Evolutionary conservation across 108 stramenopile species (phyloP).

Genomic region (Cyclostephanos invisitatus): DNA sequence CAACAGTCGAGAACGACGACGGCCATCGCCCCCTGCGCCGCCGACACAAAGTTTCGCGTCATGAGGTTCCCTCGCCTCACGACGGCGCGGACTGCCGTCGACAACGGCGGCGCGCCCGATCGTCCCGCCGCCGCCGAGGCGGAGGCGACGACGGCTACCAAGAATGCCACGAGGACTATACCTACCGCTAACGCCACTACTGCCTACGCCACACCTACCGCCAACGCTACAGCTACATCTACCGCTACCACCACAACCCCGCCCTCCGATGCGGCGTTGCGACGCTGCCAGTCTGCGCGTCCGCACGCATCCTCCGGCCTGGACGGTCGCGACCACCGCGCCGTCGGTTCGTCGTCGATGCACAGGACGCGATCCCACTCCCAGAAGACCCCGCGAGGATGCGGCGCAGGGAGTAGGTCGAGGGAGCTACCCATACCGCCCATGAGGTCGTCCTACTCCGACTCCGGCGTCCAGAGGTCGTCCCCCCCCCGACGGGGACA

Average conservation of each 20-base stretch:
- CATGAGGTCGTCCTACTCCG: neutral
- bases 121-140: too few species aligned
- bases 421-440: conserved; percentile 3
- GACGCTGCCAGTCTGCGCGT: neutral
- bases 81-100: neutral
- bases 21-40: neutral
- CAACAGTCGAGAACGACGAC: conserved; percentile 1
- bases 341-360: neutral
- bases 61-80: conserved; percentile 7
- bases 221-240: neutral
- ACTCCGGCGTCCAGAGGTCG: neutral
- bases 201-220: too few species aligned
- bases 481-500: neutral
- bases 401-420: neutral
- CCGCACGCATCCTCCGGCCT: neutral
- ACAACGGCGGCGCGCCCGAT: neutral
- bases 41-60: neutral
- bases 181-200: neutral
- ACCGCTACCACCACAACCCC: neutral
- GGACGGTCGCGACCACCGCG: neutral
- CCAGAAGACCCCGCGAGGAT: neutral
- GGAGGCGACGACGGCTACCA: neutral
- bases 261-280: neutral
- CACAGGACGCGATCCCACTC: neutral
- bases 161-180: neutral